Evolutionary conservation across 192 early-diverging fungal genomes (phyloP).

Genomic region (Coemansia sp.): DNA sequence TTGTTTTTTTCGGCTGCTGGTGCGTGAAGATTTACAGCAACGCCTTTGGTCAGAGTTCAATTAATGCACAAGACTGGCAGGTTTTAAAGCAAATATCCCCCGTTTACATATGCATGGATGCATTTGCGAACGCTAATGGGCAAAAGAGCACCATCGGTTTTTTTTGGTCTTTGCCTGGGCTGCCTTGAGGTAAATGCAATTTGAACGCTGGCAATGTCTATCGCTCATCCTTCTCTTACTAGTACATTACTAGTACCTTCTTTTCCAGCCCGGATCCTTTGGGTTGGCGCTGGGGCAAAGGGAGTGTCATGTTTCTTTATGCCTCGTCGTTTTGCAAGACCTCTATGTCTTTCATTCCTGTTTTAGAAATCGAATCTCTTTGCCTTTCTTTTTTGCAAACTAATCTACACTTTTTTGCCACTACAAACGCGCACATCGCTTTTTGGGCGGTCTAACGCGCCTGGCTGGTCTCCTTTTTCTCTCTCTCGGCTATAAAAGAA

Average conservation of each 20-base stretch:
- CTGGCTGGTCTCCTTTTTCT: background rate
- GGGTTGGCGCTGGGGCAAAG: background rate
- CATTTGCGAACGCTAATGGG: background rate
- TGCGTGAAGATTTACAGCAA: constrained; percentile 8
- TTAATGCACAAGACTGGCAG: constrained; percentile 11
- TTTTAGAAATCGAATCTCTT: constrained; percentile 3
- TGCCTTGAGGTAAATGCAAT: background rate
- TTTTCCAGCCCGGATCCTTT: background rate
- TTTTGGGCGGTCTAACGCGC: constrained; percentile 1
- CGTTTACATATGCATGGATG: constrained; percentile 10
- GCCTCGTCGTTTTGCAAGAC: constrained; percentile 6
- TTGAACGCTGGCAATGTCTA: background rate
- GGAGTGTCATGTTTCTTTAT: background rate
- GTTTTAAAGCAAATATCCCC: background rate
- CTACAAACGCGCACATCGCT: background rate
- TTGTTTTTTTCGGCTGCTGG: background rate
- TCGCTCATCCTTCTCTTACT: background rate
- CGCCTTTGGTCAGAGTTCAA: constrained; percentile 12
- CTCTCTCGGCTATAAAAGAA: constrained; percentile 6
- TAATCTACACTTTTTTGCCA: constrained; percentile 3
- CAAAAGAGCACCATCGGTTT: background rate
- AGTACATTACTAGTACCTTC: background rate
- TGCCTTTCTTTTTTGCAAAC: background rate
- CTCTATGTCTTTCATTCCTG: constrained; percentile 1
- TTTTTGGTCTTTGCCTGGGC: constrained; percentile 1